phyloP scores from a whole-genome alignment of 2,329 filamentous ascomycete species.

The Epichloe sibirici region DNA sequence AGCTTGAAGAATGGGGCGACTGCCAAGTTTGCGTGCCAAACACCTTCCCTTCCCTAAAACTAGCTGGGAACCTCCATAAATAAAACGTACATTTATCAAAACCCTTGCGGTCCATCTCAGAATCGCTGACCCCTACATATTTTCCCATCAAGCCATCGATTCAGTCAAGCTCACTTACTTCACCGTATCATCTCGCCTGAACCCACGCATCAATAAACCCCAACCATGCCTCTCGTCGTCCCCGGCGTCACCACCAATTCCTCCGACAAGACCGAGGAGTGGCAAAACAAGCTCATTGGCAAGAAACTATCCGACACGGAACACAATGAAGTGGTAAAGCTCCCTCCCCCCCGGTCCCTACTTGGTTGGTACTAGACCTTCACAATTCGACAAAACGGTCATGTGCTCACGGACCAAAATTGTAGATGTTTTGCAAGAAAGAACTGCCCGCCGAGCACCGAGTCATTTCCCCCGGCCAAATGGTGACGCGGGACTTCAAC shows the following conservation, averaged over 20 bases:
- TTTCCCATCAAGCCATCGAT: not conserved
- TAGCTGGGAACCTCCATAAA: not conserved
- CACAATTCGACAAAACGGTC: not conserved
- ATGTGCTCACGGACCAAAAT: not conserved
- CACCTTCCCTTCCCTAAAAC: no score
- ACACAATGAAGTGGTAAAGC: slow-evolving; percentile 40
- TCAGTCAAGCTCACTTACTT: not conserved
- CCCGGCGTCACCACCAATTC: slow-evolving; percentile 41
- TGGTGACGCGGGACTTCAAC: slow-evolving; percentile 46
- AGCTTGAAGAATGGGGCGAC: not conserved
- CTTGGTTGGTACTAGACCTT: not conserved
- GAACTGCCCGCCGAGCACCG: slow-evolving; percentile 45
- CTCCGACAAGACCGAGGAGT: slow-evolving; percentile 39
- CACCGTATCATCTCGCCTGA: not conserved
- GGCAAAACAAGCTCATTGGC: slow-evolving; percentile 50
- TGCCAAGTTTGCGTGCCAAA: not conserved
- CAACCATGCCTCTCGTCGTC: slow-evolving; percentile 52
- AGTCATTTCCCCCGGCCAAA: slow-evolving; percentile 44
- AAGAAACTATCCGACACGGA: slow-evolving; percentile 44
- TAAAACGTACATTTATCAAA: not conserved
- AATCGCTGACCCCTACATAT: not conserved
- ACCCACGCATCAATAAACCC: not conserved
- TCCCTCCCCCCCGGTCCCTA: not conserved
- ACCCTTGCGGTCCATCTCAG: not conserved
- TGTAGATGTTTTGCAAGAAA: slow-evolving; percentile 45